These are phyloP conservation scores for Fomitopsis palustris DNA, from an alignment of 1,284 basidiomycete genomes.

Conservation along the genomic window DNA sequence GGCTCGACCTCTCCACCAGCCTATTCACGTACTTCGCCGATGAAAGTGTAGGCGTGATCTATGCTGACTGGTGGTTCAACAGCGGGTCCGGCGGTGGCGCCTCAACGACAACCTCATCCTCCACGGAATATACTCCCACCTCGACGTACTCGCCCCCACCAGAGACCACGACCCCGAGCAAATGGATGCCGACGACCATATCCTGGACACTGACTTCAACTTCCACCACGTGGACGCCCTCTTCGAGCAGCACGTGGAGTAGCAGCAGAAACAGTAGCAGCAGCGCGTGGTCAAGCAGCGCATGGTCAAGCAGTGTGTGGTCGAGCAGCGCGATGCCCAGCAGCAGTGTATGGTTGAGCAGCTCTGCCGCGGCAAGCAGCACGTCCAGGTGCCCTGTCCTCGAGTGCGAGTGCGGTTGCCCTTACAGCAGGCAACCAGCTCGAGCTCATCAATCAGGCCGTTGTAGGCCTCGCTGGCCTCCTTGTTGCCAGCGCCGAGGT, in stretches of 20 bases:
- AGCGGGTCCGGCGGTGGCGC: conserved; percentile 25
- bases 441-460: conserved; percentile 29
- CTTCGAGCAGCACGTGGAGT: conserved; percentile 13
- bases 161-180: conserved; percentile 18
- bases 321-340: conserved; percentile 16
- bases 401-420: conserved; percentile 16
- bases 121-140: conserved; percentile 14
- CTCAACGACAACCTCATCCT: conserved; percentile 16
- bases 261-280: conserved; percentile 17
- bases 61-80: conserved; percentile 17
- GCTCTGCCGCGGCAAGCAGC: too few relatives aligned
- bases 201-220: conserved; percentile 21
- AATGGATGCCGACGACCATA: conserved; percentile 13
- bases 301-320: conserved; percentile 17
- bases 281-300: conserved; percentile 12
- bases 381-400: conserved; percentile 12
- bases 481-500: conserved; percentile 25
- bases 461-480: conserved; percentile 37
- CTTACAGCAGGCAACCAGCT: conserved; percentile 27
- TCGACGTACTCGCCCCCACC: conserved; percentile 25
- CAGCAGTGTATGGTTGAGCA: too few relatives aligned
- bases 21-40: conserved; percentile 66
- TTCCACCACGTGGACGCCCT: conserved; percentile 2
- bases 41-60: conserved; percentile 23
- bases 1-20: conserved; percentile 73